These are phyloP conservation scores for Juglanconis juglandina DNA, from an alignment of 2,329 filamentous ascomycete genomes.

Conservation along the genomic window DNA sequence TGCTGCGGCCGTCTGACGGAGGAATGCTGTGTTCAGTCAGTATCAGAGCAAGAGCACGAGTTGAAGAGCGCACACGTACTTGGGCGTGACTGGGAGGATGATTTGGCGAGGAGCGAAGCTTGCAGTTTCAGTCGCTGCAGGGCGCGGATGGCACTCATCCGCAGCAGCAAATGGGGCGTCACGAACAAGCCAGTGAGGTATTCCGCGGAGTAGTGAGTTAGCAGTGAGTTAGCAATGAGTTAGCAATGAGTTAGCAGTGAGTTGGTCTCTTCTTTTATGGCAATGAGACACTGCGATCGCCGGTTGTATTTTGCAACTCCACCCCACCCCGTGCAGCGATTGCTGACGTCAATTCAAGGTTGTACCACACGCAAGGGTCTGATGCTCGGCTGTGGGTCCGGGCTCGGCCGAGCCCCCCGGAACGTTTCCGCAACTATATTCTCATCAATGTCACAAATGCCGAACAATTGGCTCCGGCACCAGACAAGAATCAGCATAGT, in stretches of 20 bases:
- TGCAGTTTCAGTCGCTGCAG: slow-evolving; percentile 27
- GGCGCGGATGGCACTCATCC: slow-evolving; percentile 29
- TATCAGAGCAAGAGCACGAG: neutral
- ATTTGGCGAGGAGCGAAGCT: slow-evolving; percentile 24
- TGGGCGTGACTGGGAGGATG: slow-evolving; percentile 14
- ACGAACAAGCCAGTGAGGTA: neutral
- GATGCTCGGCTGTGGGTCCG: neutral
- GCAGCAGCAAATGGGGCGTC: neutral
- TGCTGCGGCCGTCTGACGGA: slow-evolving; percentile 14
- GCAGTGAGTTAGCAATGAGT: neutral
- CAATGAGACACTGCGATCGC: neutral
- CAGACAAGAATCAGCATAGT: too few relatives aligned
- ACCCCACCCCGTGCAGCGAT: neutral
- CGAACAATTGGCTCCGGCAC: too few relatives aligned
- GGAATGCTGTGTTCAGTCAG: slow-evolving; percentile 9
- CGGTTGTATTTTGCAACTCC: neutral
- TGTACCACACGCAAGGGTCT: neutral
- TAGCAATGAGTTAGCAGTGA: neutral
- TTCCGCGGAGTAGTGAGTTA: neutral
- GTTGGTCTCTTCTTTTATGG: neutral
- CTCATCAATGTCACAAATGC: too few relatives aligned
- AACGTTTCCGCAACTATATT: too few relatives aligned
- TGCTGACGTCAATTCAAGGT: neutral
- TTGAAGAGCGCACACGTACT: neutral
- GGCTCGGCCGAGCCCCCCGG: too few relatives aligned